A percentile compares a stretch with the other conserved stretches of the same genome.
Evolutionary conservation across 2,329 filamentous ascomycete genomes (phyloP).

Genomic region (Aspergillus transmontanensis): DNA sequence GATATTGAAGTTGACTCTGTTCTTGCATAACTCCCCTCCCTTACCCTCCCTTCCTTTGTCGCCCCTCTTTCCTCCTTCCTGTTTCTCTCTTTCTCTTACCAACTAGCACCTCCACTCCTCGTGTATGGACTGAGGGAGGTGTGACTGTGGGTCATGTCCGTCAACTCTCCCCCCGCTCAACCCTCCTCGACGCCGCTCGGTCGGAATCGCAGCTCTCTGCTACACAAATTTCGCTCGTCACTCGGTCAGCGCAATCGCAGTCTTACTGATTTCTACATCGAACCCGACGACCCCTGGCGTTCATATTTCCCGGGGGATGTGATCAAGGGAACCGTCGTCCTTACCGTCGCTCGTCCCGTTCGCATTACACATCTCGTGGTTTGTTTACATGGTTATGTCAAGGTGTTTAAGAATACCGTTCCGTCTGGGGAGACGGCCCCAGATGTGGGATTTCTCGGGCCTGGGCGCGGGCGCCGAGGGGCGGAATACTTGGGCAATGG

Average conservation of each 20-base stretch:
- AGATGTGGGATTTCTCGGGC: conserved; percentile 53
- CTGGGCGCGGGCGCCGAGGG: conserved; percentile 55
- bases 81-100: conserved; percentile 4
- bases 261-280: conserved; percentile 63
- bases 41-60: conserved; percentile 1
- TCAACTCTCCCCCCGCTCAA: conserved; percentile 37
- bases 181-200: conserved; percentile 39
- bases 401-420: conserved; percentile 65
- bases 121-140: conserved; percentile 38
- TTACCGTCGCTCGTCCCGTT: conserved; percentile 62
- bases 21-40: conserved; percentile 8
- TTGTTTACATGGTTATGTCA: conserved; percentile 65
- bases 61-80: not conserved
- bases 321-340: conserved; percentile 62
- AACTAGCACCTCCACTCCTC: conserved; percentile 16
- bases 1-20: conserved; percentile 4
- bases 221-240: conserved; percentile 60
- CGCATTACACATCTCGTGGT: conserved; percentile 66
- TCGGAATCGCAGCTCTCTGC: conserved; percentile 45
- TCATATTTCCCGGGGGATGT: conserved; percentile 64
- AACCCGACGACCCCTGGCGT: conserved; percentile 64
- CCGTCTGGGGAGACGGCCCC: conserved; percentile 57
- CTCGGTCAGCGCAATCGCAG: conserved; percentile 57
- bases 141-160: conserved; percentile 44
- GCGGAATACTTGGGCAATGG: conserved; percentile 65